Conservation (phyloP, 2,329 filamentous ascomycete species). For the Dactylellina sp. region DNA sequence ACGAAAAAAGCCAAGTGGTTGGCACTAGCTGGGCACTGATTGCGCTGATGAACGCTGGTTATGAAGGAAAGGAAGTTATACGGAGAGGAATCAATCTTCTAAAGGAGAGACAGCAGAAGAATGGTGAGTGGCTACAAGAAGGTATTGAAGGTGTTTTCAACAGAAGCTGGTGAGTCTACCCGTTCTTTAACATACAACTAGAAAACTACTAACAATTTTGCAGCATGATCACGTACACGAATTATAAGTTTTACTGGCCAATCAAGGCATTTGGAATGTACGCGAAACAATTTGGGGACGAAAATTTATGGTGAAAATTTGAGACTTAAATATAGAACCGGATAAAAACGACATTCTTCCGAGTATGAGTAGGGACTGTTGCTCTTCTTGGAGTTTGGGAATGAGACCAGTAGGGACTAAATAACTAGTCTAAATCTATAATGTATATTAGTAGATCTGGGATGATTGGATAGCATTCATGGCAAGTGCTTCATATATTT, state of each 20-base stretch:
- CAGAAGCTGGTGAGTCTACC: constrained; percentile 81
- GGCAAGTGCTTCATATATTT: too few relatives aligned
- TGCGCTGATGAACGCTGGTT: constrained; percentile 83
- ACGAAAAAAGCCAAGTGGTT: constrained; percentile 75
- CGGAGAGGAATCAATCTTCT: constrained; percentile 80
- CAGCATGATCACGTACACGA: constrained; percentile 97
- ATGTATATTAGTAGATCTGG: too few relatives aligned
- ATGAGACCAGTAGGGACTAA: too few relatives aligned
- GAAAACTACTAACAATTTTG: not conserved
- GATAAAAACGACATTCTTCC: too few relatives aligned
- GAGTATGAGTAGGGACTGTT: too few relatives aligned
- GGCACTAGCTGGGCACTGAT: constrained; percentile 93
- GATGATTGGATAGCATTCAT: too few relatives aligned
- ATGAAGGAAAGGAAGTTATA: constrained; percentile 78
- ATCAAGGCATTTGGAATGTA: constrained; percentile 95
- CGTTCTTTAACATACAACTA: constrained; percentile 16
- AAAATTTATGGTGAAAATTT: constrained; percentile 43
- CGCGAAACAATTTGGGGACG: constrained; percentile 76
- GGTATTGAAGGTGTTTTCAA: constrained; percentile 98
- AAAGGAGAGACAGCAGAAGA: constrained; percentile 83
- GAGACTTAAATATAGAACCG: too few relatives aligned
- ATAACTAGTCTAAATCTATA: too few relatives aligned
- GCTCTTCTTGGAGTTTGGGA: too few relatives aligned
- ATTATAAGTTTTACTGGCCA: constrained; percentile 97
- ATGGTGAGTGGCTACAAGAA: constrained; percentile 95